phyloP scores from a whole-genome alignment of 495 filamentous ascomycete genomes.

The Penicillium daleae region DNA sequence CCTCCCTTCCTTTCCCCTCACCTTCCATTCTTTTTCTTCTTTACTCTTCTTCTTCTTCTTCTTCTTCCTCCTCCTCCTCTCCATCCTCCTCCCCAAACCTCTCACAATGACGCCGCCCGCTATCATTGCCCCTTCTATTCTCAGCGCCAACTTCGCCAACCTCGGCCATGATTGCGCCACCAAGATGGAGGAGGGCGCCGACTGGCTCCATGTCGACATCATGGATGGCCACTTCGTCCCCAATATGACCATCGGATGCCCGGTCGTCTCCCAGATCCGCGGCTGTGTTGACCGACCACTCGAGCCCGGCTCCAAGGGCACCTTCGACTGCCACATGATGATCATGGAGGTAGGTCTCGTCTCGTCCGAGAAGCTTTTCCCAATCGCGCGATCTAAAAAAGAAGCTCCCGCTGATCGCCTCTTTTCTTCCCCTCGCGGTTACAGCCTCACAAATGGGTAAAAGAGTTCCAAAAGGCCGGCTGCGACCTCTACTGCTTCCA shows the following conservation, averaged over 20 bases:
- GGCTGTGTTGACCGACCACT: slow-evolving; percentile 71
- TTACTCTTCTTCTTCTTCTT: slow-evolving; percentile 7
- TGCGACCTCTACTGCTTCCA: slow-evolving; percentile 99
- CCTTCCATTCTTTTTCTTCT: slow-evolving; percentile 8
- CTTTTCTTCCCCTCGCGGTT: neutral
- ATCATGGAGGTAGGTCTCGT: slow-evolving; percentile 76
- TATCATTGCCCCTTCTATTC: slow-evolving; percentile 95
- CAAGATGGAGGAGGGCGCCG: slow-evolving; percentile 80
- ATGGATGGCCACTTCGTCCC: slow-evolving; percentile 98
- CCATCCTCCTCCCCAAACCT: slow-evolving; percentile 2
- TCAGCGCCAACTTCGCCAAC: slow-evolving; percentile 91
- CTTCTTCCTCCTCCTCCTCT: slow-evolving; percentile 3
- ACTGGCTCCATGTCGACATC: slow-evolving; percentile 81
- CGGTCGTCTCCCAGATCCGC: slow-evolving; percentile 92
- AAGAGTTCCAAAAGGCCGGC: slow-evolving; percentile 88
- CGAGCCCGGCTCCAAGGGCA: slow-evolving; percentile 69
- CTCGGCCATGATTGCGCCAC: slow-evolving; percentile 81
- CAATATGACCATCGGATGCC: slow-evolving; percentile 95
- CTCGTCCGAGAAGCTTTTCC: slow-evolving; percentile 6
- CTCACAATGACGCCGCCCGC: slow-evolving; percentile 78
- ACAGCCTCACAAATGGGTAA: slow-evolving; percentile 97
- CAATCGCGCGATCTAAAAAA: neutral
- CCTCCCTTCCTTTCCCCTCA: slow-evolving; percentile 10
- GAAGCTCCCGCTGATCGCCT: neutral
- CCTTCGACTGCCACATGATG: slow-evolving; percentile 99